Percentiles rank a stretch among this genome's conserved stretches.
These are phyloP conservation scores for Pseudogymnoascus sp. DNA, from an alignment of 2,329 filamentous ascomycete genomes.

Conservation along the genomic window DNA sequence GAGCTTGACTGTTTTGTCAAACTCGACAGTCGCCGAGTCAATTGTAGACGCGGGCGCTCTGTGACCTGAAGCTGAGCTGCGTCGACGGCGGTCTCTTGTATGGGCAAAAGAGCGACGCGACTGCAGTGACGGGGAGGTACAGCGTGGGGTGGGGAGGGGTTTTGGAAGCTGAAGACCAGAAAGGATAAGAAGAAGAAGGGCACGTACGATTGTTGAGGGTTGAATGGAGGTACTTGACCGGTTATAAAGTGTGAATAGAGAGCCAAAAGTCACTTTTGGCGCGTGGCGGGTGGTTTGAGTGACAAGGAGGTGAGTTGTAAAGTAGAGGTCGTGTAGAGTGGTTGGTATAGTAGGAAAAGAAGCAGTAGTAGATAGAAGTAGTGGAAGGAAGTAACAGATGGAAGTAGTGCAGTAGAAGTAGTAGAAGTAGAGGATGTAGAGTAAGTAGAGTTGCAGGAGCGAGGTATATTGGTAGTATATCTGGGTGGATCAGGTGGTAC, in stretches of 20 bases:
- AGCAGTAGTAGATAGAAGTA: no score
- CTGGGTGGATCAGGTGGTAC: not conserved
- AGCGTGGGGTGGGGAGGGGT: not conserved
- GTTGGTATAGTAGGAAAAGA: not conserved
- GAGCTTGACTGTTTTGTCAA: not conserved
- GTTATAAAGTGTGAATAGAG: not conserved
- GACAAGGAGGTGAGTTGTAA: not conserved
- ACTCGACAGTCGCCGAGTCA: not conserved
- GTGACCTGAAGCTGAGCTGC: not conserved
- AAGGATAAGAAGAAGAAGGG: not conserved
- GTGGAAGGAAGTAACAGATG: no score
- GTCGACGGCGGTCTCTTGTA: not conserved
- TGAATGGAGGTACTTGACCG: not conserved
- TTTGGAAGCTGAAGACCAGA: not conserved
- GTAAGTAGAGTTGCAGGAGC: not conserved
- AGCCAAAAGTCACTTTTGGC: not conserved
- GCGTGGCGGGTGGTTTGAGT: not conserved
- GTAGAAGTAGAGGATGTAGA: not conserved
- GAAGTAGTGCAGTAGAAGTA: not conserved
- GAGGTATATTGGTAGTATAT: not conserved
- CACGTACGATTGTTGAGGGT: not conserved
- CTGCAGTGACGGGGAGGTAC: not conserved
- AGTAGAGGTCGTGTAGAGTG: not conserved
- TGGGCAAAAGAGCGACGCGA: not conserved
- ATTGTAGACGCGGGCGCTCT: not conserved